These are phyloP conservation scores for Ogataea minuta DNA, from an alignment of 805 yeast species.

Conservation along the genomic window DNA sequence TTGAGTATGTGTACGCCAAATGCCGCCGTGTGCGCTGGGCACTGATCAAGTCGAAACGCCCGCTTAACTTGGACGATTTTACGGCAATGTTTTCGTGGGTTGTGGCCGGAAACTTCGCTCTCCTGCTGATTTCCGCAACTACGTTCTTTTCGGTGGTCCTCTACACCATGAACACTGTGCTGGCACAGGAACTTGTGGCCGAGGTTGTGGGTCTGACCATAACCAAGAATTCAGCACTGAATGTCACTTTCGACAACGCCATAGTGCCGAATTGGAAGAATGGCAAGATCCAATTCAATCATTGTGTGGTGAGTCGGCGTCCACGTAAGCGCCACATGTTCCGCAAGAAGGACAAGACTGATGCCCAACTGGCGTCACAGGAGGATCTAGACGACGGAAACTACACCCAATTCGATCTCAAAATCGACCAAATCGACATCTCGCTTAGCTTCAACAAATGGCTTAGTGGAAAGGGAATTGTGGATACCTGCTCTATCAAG, in stretches of 20 bases:
- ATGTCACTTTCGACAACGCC: conserved; percentile 89
- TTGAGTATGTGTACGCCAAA: conserved; percentile 8
- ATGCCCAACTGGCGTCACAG: conserved; percentile 11
- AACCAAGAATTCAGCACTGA: conserved; percentile 77
- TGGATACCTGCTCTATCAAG: conserved; percentile 72
- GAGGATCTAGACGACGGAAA: conserved; percentile 77
- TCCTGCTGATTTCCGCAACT: conserved; percentile 85
- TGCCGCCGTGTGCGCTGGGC: conserved; percentile 59
- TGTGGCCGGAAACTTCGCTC: conserved; percentile 77
- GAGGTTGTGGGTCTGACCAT: conserved; percentile 75
- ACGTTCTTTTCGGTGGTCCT: conserved; percentile 83
- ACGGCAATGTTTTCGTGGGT: conserved; percentile 91
- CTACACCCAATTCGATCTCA: conserved; percentile 91
- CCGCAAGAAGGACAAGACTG: conserved; percentile 21
- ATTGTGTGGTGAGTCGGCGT: conserved; percentile 81
- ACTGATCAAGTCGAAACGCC: conserved; percentile 70
- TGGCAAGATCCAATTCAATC: conserved; percentile 78
- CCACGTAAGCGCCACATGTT: conserved; percentile 49
- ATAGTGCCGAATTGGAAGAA: conserved; percentile 92
- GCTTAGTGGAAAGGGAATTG: conserved; percentile 85
- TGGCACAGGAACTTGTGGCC: conserved; percentile 88
- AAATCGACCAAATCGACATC: conserved; percentile 80
- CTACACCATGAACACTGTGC: conserved; percentile 74
- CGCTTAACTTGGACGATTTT: conserved; percentile 89
- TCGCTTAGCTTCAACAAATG: conserved; percentile 81